Percentiles rank a stretch among this genome's conserved stretches.
phyloP scores from a whole-genome alignment of 2,329 filamentous ascomycete species.

The Zymoseptoria crescenta region DNA sequence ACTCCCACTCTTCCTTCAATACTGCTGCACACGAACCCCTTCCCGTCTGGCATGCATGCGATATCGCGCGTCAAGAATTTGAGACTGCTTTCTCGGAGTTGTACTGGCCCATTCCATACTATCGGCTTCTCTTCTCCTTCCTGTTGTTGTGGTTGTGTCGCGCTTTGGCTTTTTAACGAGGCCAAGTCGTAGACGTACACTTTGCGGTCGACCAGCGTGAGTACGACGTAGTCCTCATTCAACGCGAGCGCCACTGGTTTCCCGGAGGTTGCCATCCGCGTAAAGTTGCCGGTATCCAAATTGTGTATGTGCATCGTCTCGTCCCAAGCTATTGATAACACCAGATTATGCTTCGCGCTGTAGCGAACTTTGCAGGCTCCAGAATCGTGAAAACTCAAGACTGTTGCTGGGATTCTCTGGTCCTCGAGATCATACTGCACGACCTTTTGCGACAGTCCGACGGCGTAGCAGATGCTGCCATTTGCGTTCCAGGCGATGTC shows the following conservation, averaged over 20 bases:
- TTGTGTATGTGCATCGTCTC: slow-evolving; percentile 79
- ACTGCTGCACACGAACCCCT: slow-evolving; percentile 81
- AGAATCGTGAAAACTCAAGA: slow-evolving; percentile 64
- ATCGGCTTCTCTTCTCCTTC: slow-evolving; percentile 22
- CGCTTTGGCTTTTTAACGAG: slow-evolving; percentile 51
- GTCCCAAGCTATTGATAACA: slow-evolving; percentile 92
- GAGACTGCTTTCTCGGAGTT: slow-evolving; percentile 84
- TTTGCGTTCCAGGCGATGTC: slow-evolving; percentile 81
- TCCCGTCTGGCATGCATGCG: slow-evolving; percentile 92
- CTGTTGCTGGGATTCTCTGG: slow-evolving; percentile 48
- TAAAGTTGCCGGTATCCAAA: slow-evolving; percentile 30
- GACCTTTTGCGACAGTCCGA: slow-evolving; percentile 80
- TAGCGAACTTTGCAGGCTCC: slow-evolving; percentile 80
- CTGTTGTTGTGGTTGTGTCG: slow-evolving; percentile 27
- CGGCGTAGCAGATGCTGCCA: slow-evolving; percentile 76
- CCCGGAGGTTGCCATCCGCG: slow-evolving; percentile 59
- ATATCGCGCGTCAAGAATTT: slow-evolving; percentile 94
- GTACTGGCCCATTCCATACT: slow-evolving; percentile 55
- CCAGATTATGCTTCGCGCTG: slow-evolving; percentile 63
- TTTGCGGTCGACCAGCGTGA: slow-evolving; percentile 91
- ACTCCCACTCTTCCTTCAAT: slow-evolving; percentile 96
- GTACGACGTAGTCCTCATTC: slow-evolving; percentile 78
- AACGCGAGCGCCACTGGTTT: slow-evolving; percentile 81
- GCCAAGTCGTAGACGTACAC: slow-evolving; percentile 89
- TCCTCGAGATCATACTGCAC: slow-evolving; percentile 66